Evolutionary conservation across 768 basidiomycete genomes (phyloP).

Genomic region (Pleurotus tuber-regium): DNA sequence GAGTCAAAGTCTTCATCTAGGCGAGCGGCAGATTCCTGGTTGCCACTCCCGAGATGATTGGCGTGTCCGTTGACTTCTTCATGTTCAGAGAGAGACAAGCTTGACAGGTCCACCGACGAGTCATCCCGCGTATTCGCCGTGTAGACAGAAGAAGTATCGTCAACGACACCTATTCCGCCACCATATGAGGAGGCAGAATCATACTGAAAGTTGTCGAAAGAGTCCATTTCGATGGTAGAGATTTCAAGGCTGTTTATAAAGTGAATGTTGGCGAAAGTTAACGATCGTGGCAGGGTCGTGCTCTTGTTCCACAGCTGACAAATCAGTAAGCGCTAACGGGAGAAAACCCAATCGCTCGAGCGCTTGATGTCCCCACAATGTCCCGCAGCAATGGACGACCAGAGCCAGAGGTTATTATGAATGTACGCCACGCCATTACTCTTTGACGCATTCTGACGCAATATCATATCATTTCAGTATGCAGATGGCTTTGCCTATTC

Average conservation of each 20-base stretch:
- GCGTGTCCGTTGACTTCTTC: constrained; percentile 37
- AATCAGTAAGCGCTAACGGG: too few species aligned
- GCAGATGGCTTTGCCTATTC: constrained; percentile 65
- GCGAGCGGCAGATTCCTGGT: constrained; percentile 20
- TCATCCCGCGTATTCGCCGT: constrained; percentile 66
- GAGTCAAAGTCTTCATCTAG: constrained; percentile 88
- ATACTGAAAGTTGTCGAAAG: constrained; percentile 84
- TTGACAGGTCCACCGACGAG: constrained; percentile 64
- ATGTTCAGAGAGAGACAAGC: constrained; percentile 67
- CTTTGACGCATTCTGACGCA: neutral
- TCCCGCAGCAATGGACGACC: constrained; percentile 50
- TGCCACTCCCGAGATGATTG: constrained; percentile 23
- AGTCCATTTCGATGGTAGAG: constrained; percentile 59
- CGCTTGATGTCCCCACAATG: constrained; percentile 18
- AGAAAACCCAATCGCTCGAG: neutral
- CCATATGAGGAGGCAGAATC: constrained; percentile 83
- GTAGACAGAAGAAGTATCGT: constrained; percentile 81
- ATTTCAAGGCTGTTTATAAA: neutral
- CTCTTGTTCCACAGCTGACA: neutral
- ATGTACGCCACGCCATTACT: constrained; percentile 36
- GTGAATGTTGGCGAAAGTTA: too few species aligned
- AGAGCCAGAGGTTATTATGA: constrained; percentile 66
- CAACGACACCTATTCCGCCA: constrained; percentile 63
- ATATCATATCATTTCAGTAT: constrained; percentile 37
- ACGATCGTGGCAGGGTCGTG: constrained; percentile 6